Base-by-base conservation (phyloP, 768 basidiomycete species). In the Leccinum longicurvipes region DNA sequence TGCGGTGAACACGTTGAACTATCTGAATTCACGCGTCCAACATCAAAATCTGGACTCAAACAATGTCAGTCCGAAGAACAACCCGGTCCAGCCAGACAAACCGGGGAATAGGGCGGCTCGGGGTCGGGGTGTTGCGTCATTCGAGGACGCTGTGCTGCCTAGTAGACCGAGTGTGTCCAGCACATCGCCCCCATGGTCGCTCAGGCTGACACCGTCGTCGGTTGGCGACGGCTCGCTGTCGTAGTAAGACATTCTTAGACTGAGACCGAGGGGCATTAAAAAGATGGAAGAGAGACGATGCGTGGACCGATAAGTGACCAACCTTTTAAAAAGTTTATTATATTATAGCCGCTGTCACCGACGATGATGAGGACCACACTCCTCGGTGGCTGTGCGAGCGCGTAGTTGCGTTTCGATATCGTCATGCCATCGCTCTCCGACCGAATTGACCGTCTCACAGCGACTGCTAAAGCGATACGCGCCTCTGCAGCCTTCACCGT, bases 371-470 rank as follows among this genome's bases (percentile, higher is more conserved):
- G 3, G 14, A 28, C 27, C 46, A 19, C 21, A 24, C 24, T 25
- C 27, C 19, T 24, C 14, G 2, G 63, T 68, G 66, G 66, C 64
- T 68, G 63, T 67, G n/a, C n/a, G n/a, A n/a, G n/a, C n/a, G n/a
- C n/a, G n/a, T n/a, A n/a, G n/a, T n/a, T n/a, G n/a, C n/a, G n/a
- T n/a, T n/a, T n/a, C n/a, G n/a, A n/a, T n/a, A 36, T 46, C 46
- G 32, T 34, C 25, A 84, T 84, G 82, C 69, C 82, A 41, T 78
- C 80, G 42, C 79, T 87, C 55, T 78, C 79, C 14, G 86, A 87
- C 68, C 81, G 83, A 60, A 84, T 86, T 50, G 87, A 91, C 76
- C 82, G 83, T 54, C 73, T 91, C 54, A 71, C 78, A 3, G 70
- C 73, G 19, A 76, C 79, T 25, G 80, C 86, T 2, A 75, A 76